Evolutionary conservation across 257 asterid genomes (phyloP).

Genomic region (Salvia hispanica): DNA sequence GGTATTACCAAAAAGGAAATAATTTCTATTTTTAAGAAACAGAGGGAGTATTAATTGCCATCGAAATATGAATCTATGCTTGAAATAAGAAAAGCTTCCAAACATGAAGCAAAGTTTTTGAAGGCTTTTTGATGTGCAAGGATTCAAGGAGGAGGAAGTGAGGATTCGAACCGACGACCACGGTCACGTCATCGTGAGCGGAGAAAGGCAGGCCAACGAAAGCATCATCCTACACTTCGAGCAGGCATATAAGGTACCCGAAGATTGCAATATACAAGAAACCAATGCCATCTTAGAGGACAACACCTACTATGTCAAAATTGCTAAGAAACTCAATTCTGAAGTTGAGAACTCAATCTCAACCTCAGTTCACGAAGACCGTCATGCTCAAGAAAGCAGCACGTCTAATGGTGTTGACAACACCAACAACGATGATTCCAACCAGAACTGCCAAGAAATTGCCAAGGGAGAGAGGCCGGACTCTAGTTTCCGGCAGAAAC

Average conservation of each 20-base stretch:
- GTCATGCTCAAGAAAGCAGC: neutral
- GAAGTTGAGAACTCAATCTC: neutral
- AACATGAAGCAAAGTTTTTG: too few relatives aligned
- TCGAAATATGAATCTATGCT: too few relatives aligned
- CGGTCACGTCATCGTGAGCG: constrained; percentile 23
- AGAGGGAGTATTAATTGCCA: too few relatives aligned
- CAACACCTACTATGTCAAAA: constrained; percentile 1
- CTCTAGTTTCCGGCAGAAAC: constrained; percentile 1
- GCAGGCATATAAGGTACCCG: constrained; percentile 31
- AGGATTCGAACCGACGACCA: constrained; percentile 21
- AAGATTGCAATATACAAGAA: constrained; percentile 7
- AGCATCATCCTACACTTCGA: constrained; percentile 27
- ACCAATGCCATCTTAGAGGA: constrained; percentile 23
- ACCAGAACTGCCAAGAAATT: too few relatives aligned
- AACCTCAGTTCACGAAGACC: neutral
- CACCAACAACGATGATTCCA: neutral
- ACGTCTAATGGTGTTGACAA: neutral
- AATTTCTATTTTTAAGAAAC: too few relatives aligned
- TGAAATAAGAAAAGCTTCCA: too few relatives aligned
- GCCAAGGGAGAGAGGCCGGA: too few relatives aligned
- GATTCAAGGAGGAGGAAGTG: constrained; percentile 35
- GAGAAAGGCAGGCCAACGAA: constrained; percentile 28
- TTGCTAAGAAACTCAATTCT: too few relatives aligned
- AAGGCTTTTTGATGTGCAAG: neutral
- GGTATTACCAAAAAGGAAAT: constrained; percentile 11